phyloP scores from a whole-genome alignment of 768 basidiomycete species.

The Kwoniella pini region DNA sequence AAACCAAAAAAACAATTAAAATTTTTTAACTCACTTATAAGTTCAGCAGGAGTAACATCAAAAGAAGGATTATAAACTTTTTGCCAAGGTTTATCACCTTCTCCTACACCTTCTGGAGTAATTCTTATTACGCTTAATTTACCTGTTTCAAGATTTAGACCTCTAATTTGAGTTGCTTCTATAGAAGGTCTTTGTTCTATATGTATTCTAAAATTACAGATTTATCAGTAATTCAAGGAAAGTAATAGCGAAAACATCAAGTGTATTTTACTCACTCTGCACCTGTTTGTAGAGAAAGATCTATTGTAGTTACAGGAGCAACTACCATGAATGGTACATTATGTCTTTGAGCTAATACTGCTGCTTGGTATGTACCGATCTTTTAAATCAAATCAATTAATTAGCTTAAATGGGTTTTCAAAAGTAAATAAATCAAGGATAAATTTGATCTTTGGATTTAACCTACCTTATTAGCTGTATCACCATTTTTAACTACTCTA shows the following conservation, averaged over 20 bases:
- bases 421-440: no score
- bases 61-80: constrained; percentile 84
- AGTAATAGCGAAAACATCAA: no score
- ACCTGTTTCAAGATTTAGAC: constrained; percentile 64
- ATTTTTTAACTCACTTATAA: constrained; percentile 76
- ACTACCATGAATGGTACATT: constrained; percentile 89
- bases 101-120: constrained; percentile 63
- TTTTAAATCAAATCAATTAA: constrained; percentile 24
- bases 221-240: neutral
- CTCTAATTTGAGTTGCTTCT: constrained; percentile 86
- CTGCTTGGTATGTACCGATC: constrained; percentile 96
- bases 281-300: constrained; percentile 74
- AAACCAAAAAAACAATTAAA: no score
- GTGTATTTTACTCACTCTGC: constrained; percentile 60
- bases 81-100: constrained; percentile 49
- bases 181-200: constrained; percentile 87
- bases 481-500: constrained; percentile 85
- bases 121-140: constrained; percentile 79
- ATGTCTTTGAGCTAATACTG: constrained; percentile 80
- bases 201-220: constrained; percentile 63
- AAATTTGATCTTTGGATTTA: neutral
- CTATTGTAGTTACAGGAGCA: constrained; percentile 88
- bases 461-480: constrained; percentile 89
- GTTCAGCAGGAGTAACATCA: constrained; percentile 89
- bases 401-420: neutral